Evolutionary conservation across 305 asterid species (phyloP).

Genomic region (Fraxinus paxiana): DNA sequence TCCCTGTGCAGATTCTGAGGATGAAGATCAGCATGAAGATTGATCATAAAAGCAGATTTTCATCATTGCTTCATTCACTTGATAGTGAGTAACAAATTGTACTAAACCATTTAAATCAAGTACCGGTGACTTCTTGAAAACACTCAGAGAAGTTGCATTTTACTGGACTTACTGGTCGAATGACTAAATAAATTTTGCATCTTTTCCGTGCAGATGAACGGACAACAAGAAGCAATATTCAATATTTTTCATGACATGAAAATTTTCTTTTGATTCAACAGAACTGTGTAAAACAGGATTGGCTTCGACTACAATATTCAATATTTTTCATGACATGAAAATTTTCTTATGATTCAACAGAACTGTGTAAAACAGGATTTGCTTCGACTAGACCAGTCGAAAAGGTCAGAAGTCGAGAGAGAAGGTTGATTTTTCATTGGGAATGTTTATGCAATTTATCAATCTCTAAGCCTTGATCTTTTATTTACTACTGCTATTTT

Average conservation of each 20-base stretch:
- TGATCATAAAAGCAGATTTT: slow-evolving; percentile 29
- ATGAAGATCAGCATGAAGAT: slow-evolving; percentile 69
- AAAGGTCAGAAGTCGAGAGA: slow-evolving; percentile 17
- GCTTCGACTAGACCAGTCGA: slow-evolving; percentile 18
- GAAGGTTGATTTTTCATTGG: slow-evolving; percentile 20
- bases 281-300: slow-evolving; percentile 19
- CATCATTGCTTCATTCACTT: slow-evolving; percentile 9
- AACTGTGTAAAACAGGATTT: slow-evolving; percentile 19
- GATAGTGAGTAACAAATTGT: slow-evolving; percentile 22
- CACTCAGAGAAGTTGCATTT: neutral
- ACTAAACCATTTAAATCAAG: neutral
- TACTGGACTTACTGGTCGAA: neutral
- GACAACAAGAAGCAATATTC: slow-evolving; percentile 3
- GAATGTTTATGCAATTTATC: neutral
- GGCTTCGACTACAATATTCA: slow-evolving; percentile 3
- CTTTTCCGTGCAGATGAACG: slow-evolving; percentile 24
- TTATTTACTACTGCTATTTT: neutral
- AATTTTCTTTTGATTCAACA: slow-evolving; percentile 8
- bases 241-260: neutral
- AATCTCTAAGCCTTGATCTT: neutral
- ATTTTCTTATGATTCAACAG: slow-evolving; percentile 7
- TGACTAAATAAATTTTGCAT: neutral
- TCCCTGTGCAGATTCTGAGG: slow-evolving; percentile 69
- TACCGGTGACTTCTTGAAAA: neutral
- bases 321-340: neutral